Conservation (phyloP, 2,329 filamentous ascomycete genomes). For the Claviceps sp. region DNA sequence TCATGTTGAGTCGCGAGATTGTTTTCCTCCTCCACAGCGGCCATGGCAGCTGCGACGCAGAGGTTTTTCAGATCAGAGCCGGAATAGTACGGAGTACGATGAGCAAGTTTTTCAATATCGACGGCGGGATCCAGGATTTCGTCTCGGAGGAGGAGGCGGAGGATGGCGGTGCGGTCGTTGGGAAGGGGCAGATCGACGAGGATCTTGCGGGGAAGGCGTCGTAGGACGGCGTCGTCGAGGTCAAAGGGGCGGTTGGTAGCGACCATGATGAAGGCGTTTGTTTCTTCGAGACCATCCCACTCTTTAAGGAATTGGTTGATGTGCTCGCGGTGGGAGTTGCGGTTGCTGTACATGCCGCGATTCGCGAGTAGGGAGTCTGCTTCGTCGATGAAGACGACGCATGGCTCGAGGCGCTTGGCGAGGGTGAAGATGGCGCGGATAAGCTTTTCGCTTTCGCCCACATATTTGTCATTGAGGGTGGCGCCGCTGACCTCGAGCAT, state of each 20-base stretch:
- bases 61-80: constrained; percentile 77
- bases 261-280: constrained; percentile 92
- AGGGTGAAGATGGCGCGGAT: constrained; percentile 83
- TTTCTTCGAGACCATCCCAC: constrained; percentile 81
- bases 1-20: constrained; percentile 22
- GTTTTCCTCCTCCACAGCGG: constrained; percentile 64
- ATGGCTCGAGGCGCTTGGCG: constrained; percentile 80
- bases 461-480: constrained; percentile 90
- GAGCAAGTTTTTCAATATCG: constrained; percentile 47
- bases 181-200: constrained; percentile 60
- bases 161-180: constrained; percentile 51
- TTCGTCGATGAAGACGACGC: constrained; percentile 94
- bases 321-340: constrained; percentile 68
- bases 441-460: constrained; percentile 93
- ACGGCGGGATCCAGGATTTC: constrained; percentile 51
- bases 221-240: constrained; percentile 73
- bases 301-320: constrained; percentile 96
- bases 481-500: constrained; percentile 83
- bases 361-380: constrained; percentile 84
- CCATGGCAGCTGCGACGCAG: constrained; percentile 65
- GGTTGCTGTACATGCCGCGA: constrained; percentile 50
- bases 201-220: constrained; percentile 59
- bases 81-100: constrained; percentile 62
- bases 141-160: constrained; percentile 56
- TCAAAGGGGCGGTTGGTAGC: constrained; percentile 94